These are phyloP conservation scores for Halteria grandinella DNA, from an alignment of 73 alveolate genomes.

Conservation along the genomic window DNA sequence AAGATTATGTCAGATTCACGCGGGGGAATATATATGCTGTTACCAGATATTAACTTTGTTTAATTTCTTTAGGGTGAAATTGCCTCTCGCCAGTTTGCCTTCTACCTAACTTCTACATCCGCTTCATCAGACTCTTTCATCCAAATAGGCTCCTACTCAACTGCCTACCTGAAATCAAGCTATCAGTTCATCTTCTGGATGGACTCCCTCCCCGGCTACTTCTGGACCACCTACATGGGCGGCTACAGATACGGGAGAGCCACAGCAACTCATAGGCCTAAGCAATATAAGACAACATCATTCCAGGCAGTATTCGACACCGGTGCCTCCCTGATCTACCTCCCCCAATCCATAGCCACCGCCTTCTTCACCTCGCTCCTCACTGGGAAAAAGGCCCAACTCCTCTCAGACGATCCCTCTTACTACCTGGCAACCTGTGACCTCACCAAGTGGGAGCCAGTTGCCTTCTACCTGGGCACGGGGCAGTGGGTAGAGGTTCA, in stretches of 20 bases:
- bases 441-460: not conserved
- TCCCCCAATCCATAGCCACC: slow-evolving; percentile 9
- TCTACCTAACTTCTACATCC: not conserved
- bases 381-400: slow-evolving; percentile 14
- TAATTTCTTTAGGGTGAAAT: slow-evolving; percentile 21
- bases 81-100: not conserved
- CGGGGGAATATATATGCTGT: too few species aligned
- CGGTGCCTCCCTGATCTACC: not conserved
- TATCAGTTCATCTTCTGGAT: slow-evolving; percentile 14
- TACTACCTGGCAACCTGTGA: slow-evolving; percentile 29
- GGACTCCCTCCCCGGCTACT: not conserved
- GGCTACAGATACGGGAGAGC: not conserved
- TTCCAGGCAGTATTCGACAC: slow-evolving; percentile 13
- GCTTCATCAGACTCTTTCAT: slow-evolving; percentile 1
- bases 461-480: not conserved
- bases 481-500: slow-evolving; percentile 15
- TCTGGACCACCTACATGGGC: not conserved
- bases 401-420: not conserved
- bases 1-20: not conserved
- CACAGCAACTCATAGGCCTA: not conserved
- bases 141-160: slow-evolving; percentile 24
- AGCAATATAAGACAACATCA: too few species aligned
- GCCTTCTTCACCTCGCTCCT: not conserved
- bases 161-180: not conserved
- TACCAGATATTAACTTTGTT: too few species aligned